phyloP scores from a whole-genome alignment of 2,329 filamentous ascomycete species.

The Penicillium freii region DNA sequence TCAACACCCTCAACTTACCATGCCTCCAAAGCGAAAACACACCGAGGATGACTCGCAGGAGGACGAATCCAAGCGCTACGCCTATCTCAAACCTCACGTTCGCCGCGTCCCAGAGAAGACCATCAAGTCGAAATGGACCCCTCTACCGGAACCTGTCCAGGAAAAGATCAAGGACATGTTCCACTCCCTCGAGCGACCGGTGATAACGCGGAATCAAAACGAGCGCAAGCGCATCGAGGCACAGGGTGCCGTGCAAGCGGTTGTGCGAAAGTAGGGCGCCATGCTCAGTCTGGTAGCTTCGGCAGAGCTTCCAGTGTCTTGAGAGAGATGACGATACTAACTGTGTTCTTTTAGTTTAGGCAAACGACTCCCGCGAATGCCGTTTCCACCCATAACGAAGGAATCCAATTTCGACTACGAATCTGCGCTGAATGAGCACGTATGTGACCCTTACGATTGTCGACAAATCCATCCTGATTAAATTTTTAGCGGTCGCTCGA shows the following conservation, averaged over 20 bases:
- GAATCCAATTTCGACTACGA: slow-evolving; percentile 47
- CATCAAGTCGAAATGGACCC: slow-evolving; percentile 48
- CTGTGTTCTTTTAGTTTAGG: slow-evolving; percentile 31
- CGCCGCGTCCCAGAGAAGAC: slow-evolving; percentile 44
- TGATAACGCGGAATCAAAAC: slow-evolving; percentile 44
- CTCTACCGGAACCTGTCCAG: slow-evolving; percentile 43
- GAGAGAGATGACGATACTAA: background rate
- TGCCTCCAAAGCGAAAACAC: slow-evolving; percentile 34
- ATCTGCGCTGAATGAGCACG: slow-evolving; percentile 44
- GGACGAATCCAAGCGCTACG: slow-evolving; percentile 31
- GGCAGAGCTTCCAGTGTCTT: background rate
- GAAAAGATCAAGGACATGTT: slow-evolving; percentile 45
- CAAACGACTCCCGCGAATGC: slow-evolving; percentile 46
- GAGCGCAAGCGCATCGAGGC: slow-evolving; percentile 45
- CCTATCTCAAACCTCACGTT: slow-evolving; percentile 42
- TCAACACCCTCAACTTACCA: slow-evolving; percentile 11
- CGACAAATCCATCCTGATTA: slow-evolving; percentile 13
- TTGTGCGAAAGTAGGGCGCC: slow-evolving; percentile 42
- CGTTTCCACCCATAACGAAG: slow-evolving; percentile 45
- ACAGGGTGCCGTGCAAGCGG: slow-evolving; percentile 41
- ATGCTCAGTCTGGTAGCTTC: background rate
- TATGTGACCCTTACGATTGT: slow-evolving; percentile 21
- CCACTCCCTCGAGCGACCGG: slow-evolving; percentile 42
- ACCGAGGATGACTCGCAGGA: slow-evolving; percentile 16
- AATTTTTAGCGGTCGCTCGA: slow-evolving; percentile 37